Conservation (phyloP, 768 basidiomycete species). For the Tulasnella sp. region DNA sequence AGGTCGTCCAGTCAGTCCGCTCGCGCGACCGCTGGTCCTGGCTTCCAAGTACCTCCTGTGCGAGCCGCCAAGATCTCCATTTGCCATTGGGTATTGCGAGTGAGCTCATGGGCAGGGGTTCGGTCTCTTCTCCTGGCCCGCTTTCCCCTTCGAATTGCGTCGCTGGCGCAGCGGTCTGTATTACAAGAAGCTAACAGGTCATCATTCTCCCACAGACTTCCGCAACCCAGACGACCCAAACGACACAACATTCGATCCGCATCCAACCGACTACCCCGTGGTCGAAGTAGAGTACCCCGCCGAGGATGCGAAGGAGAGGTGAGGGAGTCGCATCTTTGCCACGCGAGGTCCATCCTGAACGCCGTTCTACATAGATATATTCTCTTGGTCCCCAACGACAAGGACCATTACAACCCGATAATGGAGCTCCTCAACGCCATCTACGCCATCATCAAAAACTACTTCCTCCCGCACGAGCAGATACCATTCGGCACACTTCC, state of each 20-base stretch:
- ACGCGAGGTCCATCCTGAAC: not conserved
- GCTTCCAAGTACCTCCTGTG: not conserved
- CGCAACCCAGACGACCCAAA: conserved; percentile 57
- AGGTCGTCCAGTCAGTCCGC: not conserved
- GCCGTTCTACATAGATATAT: conserved; percentile 16
- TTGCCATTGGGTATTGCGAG: not conserved
- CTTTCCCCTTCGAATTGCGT: not conserved
- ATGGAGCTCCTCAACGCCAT: conserved; percentile 70
- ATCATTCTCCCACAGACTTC: conserved; percentile 46
- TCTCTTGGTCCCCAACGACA: conserved; percentile 65
- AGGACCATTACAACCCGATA: conserved; percentile 83
- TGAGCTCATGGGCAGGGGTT: not conserved
- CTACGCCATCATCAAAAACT: conserved; percentile 53
- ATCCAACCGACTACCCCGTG: conserved; percentile 55
- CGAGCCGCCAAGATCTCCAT: not conserved
- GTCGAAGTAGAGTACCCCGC: conserved; percentile 79
- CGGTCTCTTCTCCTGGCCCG: not conserved
- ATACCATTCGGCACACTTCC: conserved; percentile 58
- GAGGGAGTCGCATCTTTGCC: conserved; percentile 25
- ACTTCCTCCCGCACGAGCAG: conserved; percentile 51
- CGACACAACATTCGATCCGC: conserved; percentile 61
- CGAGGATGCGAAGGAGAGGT: conserved; percentile 64
- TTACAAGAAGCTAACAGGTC: conserved; percentile 3
- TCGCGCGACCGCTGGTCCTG: not conserved
- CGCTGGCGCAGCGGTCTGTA: not conserved